Base-by-base conservation (phyloP, 345 rosid species). In the Eucalyptus victrix region DNA sequence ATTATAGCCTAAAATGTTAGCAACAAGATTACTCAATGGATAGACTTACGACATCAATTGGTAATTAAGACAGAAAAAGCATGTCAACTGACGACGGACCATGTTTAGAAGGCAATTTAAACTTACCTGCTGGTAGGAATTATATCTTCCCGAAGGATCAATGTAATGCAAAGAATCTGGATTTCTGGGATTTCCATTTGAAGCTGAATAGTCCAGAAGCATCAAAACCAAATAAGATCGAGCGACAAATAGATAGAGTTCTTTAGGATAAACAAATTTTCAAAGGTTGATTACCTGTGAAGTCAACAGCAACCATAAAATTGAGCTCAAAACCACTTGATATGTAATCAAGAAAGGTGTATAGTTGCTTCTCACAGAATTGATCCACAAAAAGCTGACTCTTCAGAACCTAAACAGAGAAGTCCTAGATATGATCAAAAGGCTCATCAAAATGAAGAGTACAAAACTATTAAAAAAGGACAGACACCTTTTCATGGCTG, bases 221-320 rank as follows among this genome's bases (percentile, higher is more conserved):
- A 76, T 76, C 62, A 30, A 15, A 86, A 21, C 44, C 47, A 67
- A 42, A 72, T 54, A 30, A 87, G 83, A 49, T 49, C 28, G 51
- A 62, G 49, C 45, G 50, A 23, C 89, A 87, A 53, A 80, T 44
- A 65, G 34, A 28, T 67, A 86, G 65, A n/a, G 69, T 30, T 58
- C 69, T 16, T n/a, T 16, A 50, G 58, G 34, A 49, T 49, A 1
- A 19, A 19, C 40, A 30, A 62, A 47, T 42, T 45, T 28, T 28
- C 15, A 28, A 85, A 65, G 4, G 12, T 60, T 50, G 72, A 44
- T 40, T 87, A 96, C 99, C 99, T 12, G 99, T 97, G 91, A 97
- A 97, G 92, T 97, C 99, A 85, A 96, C 93, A 44, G 99, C 99
- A 90, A 97, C 98, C 98, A 97, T 96, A 88, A 97, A 97, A 89